Percentiles rank a stretch among this genome's conserved stretches.
Evolutionary conservation across 441 rosid genomes (phyloP).

Genomic region (Eutrema salsugineum): DNA sequence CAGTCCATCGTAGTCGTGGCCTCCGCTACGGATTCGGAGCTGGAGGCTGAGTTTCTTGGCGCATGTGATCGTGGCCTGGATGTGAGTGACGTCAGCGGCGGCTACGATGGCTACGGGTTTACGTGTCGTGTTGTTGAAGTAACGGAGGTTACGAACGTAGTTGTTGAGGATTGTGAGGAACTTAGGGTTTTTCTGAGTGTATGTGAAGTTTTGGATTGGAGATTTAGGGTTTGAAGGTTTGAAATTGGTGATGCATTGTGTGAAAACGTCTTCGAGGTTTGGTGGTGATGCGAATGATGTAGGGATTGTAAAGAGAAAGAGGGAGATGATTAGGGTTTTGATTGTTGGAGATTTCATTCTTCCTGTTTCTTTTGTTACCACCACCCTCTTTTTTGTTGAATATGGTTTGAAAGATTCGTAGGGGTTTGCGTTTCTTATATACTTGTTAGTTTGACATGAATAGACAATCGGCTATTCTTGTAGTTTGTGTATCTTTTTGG

Average conservation of each 20-base stretch:
- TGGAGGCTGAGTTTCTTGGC: slow-evolving; percentile 30
- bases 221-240: slow-evolving; percentile 23
- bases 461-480: slow-evolving; percentile 7
- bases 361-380: not conserved
- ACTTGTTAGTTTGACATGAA: not conserved
- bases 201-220: slow-evolving; percentile 30
- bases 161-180: slow-evolving; percentile 31
- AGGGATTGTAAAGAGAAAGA: slow-evolving; percentile 10
- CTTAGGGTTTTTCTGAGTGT: slow-evolving; percentile 28
- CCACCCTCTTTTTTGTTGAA: not conserved
- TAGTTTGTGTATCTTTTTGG: not conserved
- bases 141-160: slow-evolving; percentile 42
- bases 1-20: slow-evolving; percentile 54
- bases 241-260: slow-evolving; percentile 29
- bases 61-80: slow-evolving; percentile 47
- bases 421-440: slow-evolving; percentile 1
- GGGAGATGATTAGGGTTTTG: slow-evolving; percentile 5
- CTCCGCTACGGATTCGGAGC: slow-evolving; percentile 50
- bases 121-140: slow-evolving; percentile 25
- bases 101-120: slow-evolving; percentile 48
- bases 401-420: not conserved
- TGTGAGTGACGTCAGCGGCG: slow-evolving; percentile 37
- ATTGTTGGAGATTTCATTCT: slow-evolving; percentile 2
- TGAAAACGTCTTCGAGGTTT: slow-evolving; percentile 21
- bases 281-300: slow-evolving; percentile 15